phyloP scores from a whole-genome alignment of 1,284 basidiomycete species.

The Papiliotrema terrestris region DNA sequence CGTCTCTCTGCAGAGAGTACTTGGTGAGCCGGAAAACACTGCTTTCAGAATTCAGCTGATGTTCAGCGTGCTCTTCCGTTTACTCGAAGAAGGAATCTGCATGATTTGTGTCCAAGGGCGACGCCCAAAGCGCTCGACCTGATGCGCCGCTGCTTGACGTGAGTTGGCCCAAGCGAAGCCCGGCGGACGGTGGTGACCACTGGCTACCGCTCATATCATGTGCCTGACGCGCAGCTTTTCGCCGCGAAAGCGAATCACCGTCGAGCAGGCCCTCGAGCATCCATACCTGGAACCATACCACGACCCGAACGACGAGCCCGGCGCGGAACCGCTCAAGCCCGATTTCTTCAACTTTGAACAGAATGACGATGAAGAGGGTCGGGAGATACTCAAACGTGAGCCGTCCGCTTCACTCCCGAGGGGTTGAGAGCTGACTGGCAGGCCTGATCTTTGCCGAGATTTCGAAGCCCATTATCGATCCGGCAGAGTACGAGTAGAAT shows the following conservation, averaged over 20 bases:
- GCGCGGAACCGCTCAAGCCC: constrained; percentile 71
- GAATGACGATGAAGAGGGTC: constrained; percentile 49
- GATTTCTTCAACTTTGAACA: constrained; percentile 86
- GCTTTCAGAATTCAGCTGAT: not conserved
- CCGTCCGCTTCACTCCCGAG: not conserved
- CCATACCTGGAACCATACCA: constrained; percentile 93
- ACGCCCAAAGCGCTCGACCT: constrained; percentile 86
- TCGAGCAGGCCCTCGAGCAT: constrained; percentile 83
- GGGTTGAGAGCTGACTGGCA: constrained; percentile 8
- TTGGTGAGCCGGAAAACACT: constrained; percentile 51
- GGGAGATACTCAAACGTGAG: constrained; percentile 53
- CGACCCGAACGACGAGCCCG: constrained; percentile 82
- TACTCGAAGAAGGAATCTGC: constrained; percentile 76
- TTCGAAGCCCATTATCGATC: constrained; percentile 32
- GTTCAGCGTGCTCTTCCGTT: constrained; percentile 74
- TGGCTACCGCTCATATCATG: too few species aligned
- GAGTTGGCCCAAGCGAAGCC: constrained; percentile 7
- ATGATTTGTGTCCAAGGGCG: constrained; percentile 70
- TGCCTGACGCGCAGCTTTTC: constrained; percentile 61
- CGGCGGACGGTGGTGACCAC: too few species aligned
- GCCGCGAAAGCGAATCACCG: constrained; percentile 83
- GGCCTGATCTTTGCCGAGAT: constrained; percentile 52
- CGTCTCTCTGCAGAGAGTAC: constrained; percentile 59
- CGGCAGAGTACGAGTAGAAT: not conserved
- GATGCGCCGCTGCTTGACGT: constrained; percentile 82